phyloP scores from a whole-genome alignment of 331 rosid species.

The Rhamnella rubrinervis region DNA sequence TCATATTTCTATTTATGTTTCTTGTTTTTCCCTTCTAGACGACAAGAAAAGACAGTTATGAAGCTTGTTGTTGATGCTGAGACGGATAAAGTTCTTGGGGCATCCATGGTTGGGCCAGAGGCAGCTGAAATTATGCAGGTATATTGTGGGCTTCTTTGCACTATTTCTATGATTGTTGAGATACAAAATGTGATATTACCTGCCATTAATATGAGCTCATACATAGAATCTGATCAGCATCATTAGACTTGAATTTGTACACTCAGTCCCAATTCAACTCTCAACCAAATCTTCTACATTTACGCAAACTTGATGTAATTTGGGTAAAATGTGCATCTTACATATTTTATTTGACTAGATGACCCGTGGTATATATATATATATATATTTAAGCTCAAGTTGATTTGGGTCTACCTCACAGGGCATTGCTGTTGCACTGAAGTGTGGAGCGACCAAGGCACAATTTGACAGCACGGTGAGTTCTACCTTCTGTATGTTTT shows the following conservation, averaged over 20 bases:
- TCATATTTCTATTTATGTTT: background rate
- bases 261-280: no score
- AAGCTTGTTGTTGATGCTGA: slow-evolving; percentile 89
- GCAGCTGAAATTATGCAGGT: slow-evolving; percentile 96
- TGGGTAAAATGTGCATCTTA: no score
- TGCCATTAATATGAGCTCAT: background rate
- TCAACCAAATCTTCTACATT: no score
- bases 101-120: slow-evolving; percentile 96
- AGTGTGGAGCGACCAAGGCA: slow-evolving; percentile 93
- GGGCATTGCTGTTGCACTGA: slow-evolving; percentile 89
- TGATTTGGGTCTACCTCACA: slow-evolving; percentile 27
- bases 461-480: slow-evolving; percentile 95
- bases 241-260: background rate
- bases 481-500: slow-evolving; percentile 9
- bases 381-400: background rate
- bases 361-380: no score
- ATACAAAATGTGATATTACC: background rate
- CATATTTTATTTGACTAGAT: no score
- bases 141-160: background rate
- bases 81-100: slow-evolving; percentile 87
- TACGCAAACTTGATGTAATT: no score
- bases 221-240: background rate
- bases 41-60: slow-evolving; percentile 92
- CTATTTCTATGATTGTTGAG: background rate
- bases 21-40: slow-evolving; percentile 44